Evolutionary conservation across 2,329 filamentous ascomycete genomes (phyloP), one percentile per base, ranked within the genome.

Genomic region (Diaporthe citrichinensis): DNA sequence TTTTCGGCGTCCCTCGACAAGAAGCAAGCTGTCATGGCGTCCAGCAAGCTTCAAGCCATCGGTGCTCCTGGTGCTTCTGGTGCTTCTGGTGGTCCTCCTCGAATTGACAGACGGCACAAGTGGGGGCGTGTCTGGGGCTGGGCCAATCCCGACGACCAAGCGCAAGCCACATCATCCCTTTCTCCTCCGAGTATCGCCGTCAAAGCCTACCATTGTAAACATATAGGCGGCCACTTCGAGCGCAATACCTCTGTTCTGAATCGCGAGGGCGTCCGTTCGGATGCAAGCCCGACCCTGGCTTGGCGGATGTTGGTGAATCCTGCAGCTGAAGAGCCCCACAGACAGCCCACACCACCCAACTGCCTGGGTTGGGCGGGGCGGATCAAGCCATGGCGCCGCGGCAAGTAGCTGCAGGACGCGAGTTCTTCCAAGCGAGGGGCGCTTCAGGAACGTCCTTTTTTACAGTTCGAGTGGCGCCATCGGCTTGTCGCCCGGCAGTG

Each of bases 361-460:
- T 41, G 58, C 53, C 69, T 57, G 75, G 72, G 71, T 69, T 67
- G 71, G 34, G 61, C 74, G 71, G 71, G 71, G 46, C 71, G 71
- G 69, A 51, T 23, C 41, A 72, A 25, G 41, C 41, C 68, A 58
- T 46, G 31, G 53, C 59, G 69, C 69, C 14, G 20, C 49, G 36
- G 53, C 14, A 65, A 23, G 25, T 67, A 46, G 36, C 58, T 65
- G 61, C 34, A 44, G 61, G 46, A 65, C 25, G 58, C 58, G 58
- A n/a, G 15, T 44, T 73, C 61, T 55, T 65, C 71, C 71, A 73
- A 46, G 71, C 58, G 58, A 69, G 49, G 31, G n/a, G 14, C 65
- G 49, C 55, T 69, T 39, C 34, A 31, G 65, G 23, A 65, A 31
- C 34, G 7, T 6, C 49, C 31, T 53, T 53, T 53, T 39, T 39